Base-by-base conservation (phyloP, 371 early-diverging fungal genomes). In the Nematocida parisii region DNA sequence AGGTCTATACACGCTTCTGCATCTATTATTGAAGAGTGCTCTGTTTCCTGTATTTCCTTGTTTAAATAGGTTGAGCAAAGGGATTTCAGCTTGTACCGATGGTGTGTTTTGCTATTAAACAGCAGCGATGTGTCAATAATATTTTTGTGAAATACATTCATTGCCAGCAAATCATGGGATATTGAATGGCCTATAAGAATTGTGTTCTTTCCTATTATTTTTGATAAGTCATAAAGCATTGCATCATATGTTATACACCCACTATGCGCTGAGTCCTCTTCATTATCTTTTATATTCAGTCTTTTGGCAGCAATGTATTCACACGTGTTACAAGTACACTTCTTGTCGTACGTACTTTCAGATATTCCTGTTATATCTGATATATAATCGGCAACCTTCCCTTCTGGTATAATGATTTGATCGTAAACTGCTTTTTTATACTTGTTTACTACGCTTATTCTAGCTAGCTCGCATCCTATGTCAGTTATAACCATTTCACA, bases 101-200 rank as follows among this genome's bases (percentile, higher is more conserved):
- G 77, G 58, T 85, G 83, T 13, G 72, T 72, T 5, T 66, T 73
- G 50, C 40, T 82, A 47, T 68, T 24, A 71, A 83, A 87, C 22
- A 86, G 58, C 47, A 80, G 67, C 5, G 86, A 73, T 3, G 87
- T 87, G 61, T 88, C 88, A 22, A 88, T 83, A 9, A 87, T 47
- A 20, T 80, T 84, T 13, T 52, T 56, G 66, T 85, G 85, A 57
- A 84, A 82, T 50, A 88, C 22, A 33, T 73, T 20, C 46, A 88
- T 61, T 3, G 83, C 82, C 5, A 60, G 6, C 47, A 88, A 40
- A 61, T 88, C 88, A 67, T 85, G 85, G 44, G 84, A 84, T 47
- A 88, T 54, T 44, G 84, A 77, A 73, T 88, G 88, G 18, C 88
- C 88, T 40, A 87, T 39, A 56, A 88, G 33, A 33, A 82, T 45